Conservation (phyloP, 495 filamentous ascomycete species). For the Chaetomium cochliodes region DNA sequence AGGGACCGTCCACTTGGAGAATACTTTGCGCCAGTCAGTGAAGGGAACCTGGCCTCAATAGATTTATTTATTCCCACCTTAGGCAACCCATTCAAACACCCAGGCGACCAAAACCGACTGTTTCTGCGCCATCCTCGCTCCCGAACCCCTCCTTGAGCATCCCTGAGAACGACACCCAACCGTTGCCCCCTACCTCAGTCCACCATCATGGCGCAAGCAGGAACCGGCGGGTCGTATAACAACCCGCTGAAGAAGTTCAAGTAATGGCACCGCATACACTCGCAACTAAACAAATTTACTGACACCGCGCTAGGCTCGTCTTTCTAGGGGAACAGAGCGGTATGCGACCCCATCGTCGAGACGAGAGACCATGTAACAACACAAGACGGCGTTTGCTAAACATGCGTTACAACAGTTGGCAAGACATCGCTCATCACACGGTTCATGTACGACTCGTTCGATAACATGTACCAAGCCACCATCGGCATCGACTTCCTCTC, state of each 20-base stretch:
- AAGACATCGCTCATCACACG: conserved; percentile 98
- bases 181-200: background rate
- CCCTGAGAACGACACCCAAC: conserved; percentile 7
- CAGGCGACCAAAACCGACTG: background rate
- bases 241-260: conserved; percentile 99
- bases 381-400: conserved; percentile 24
- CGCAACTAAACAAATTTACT: conserved; percentile 12
- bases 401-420: conserved; percentile 64
- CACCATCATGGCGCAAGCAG: conserved; percentile 49
- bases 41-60: conserved; percentile 12
- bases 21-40: conserved; percentile 6
- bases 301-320: conserved; percentile 64
- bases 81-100: background rate
- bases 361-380: background rate
- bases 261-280: conserved; percentile 45
- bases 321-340: conserved; percentile 98
- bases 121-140: background rate
- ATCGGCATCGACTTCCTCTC: conserved; percentile 99
- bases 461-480: conserved; percentile 99
- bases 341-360: conserved; percentile 46
- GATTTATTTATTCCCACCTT: background rate
- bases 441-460: conserved; percentile 99
- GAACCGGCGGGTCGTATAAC: conserved; percentile 82
- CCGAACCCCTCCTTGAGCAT: conserved; percentile 1
- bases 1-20: background rate